Evolutionary conservation across 495 filamentous ascomycete genomes (phyloP), one percentile per base, ranked within the genome.

Genomic region (Aspergillus kassunensis): DNA sequence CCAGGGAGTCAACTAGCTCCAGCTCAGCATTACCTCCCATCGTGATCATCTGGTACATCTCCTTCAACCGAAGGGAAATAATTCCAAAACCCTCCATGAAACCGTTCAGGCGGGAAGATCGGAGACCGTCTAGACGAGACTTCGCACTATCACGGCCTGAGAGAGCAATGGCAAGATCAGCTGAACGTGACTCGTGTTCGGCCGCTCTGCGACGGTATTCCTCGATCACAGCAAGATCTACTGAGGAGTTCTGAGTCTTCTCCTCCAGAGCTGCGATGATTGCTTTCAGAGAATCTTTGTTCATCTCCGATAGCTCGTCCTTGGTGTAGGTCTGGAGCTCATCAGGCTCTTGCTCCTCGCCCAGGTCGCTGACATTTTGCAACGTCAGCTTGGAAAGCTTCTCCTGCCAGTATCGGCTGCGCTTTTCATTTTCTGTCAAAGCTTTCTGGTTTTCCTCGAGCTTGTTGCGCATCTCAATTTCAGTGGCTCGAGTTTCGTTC

Each of bases 31-130:
- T 98, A 35, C 93, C 93, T 54, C 93, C 93, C 93, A 98, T 98
- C 23, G 93, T 98, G 69, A 98, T 98, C 93, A 98, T 97, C 69
- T 97, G 93, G 73, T 98, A 98, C 93, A 98, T 98, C 68, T 98
- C 93, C 75, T 98, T 98, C 47, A 98, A 76, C 2, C 92, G 86
- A 18, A 96, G 74, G n/a, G 91, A 96, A 65, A 98, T 98, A 48
- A 80, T 85, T 65, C 85, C 85, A 72, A 97, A 97, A 21, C 95
- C 93, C 69, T 92, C 90, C 92, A 97, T 97, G 80, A 98, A 98
- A 43, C 93, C 93, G 55, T 96, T 92, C 8, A 97, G 73, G 5
- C 93, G 86, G 24, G 92, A 77, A 4, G 88, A 88, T 6, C 93
- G 87, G 40, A 97, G 83, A 37, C 96, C 90, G 61, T 97, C 92